These are phyloP conservation scores for Sporothrix humicola DNA, from an alignment of 2,329 filamentous ascomycete genomes.

Conservation along the genomic window DNA sequence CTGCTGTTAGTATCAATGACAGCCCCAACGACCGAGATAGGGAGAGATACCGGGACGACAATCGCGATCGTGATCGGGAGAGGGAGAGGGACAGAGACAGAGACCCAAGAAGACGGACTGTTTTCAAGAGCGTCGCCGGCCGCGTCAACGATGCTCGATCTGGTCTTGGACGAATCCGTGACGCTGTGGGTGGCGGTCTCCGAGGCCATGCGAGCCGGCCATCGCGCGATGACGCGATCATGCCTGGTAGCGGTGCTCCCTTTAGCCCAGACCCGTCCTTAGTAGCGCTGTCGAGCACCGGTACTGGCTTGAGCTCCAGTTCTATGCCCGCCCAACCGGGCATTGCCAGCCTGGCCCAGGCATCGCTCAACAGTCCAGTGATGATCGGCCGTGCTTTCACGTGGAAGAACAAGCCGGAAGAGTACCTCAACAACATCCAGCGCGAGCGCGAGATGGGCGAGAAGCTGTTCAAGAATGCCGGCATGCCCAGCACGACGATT, in stretches of 20 bases:
- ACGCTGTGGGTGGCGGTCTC: constrained; percentile 71
- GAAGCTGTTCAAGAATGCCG: not conserved
- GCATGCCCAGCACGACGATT: not conserved
- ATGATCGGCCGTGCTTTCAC: constrained; percentile 60
- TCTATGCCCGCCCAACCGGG: constrained; percentile 41
- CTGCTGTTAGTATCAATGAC: constrained; percentile 55
- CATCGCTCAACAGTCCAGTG: constrained; percentile 50
- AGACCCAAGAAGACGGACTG: constrained; percentile 65
- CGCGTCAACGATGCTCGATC: constrained; percentile 81
- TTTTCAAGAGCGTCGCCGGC: constrained; percentile 80
- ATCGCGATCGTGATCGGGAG: constrained; percentile 5
- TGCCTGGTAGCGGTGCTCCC: not conserved
- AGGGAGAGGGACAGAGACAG: constrained; percentile 30
- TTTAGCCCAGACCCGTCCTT: constrained; percentile 42
- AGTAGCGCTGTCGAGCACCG: constrained; percentile 41
- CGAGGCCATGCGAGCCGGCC: constrained; percentile 59
- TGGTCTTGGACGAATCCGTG: constrained; percentile 83
- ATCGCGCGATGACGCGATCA: constrained; percentile 61
- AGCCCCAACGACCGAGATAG: constrained; percentile 50
- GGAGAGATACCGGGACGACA: not conserved
- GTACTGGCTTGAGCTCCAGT: constrained; percentile 29
- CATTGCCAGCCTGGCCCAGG: constrained; percentile 47
- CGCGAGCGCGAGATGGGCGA: constrained; percentile 40
- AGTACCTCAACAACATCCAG: constrained; percentile 56
- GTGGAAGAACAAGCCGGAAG: constrained; percentile 68